phyloP scores from a whole-genome alignment of 192 early-diverging fungal genomes.

The Entomortierella parvispora region DNA sequence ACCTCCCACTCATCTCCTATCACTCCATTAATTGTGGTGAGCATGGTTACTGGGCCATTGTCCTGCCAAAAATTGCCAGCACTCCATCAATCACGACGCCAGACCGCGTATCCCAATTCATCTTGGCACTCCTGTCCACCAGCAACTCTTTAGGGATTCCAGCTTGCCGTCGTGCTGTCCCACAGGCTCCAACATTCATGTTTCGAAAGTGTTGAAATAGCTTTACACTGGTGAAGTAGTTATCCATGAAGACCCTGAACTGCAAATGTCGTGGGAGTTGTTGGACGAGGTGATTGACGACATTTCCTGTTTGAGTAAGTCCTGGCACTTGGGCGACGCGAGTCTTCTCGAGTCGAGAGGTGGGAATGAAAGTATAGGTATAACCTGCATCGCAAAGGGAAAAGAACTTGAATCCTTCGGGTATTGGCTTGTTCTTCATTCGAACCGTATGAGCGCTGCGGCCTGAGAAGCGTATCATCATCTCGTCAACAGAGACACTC shows the following conservation, averaged over 20 bases:
- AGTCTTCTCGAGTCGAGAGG: constrained; percentile 5
- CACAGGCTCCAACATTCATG: constrained; percentile 28
- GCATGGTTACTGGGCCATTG: constrained; percentile 49
- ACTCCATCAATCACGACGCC: constrained; percentile 15
- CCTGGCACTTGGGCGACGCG: constrained; percentile 6
- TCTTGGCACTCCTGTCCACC: constrained; percentile 3
- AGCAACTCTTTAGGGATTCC: constrained; percentile 9
- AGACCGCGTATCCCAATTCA: constrained; percentile 20
- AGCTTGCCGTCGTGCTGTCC: constrained; percentile 10
- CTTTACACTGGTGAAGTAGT: constrained; percentile 35
- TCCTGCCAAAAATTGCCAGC: constrained; percentile 41
- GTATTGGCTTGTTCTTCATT: constrained; percentile 37
- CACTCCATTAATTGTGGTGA: constrained; percentile 33
- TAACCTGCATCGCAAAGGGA: constrained; percentile 39
- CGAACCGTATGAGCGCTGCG: constrained; percentile 24
- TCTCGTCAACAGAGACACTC: constrained; percentile 37
- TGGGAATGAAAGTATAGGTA: constrained; percentile 32
- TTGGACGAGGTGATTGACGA: constrained; percentile 25
- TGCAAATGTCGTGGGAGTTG: constrained; percentile 5
- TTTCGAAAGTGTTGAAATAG: constrained; percentile 27
- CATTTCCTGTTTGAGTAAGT: constrained; percentile 4
- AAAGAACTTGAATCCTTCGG: constrained; percentile 46
- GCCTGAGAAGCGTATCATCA: constrained; percentile 36
- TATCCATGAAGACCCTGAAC: constrained; percentile 52
- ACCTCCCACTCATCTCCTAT: background rate